Base-by-base conservation (phyloP, 2,329 filamentous ascomycete species). In the Scedosporium apiospermum region DNA sequence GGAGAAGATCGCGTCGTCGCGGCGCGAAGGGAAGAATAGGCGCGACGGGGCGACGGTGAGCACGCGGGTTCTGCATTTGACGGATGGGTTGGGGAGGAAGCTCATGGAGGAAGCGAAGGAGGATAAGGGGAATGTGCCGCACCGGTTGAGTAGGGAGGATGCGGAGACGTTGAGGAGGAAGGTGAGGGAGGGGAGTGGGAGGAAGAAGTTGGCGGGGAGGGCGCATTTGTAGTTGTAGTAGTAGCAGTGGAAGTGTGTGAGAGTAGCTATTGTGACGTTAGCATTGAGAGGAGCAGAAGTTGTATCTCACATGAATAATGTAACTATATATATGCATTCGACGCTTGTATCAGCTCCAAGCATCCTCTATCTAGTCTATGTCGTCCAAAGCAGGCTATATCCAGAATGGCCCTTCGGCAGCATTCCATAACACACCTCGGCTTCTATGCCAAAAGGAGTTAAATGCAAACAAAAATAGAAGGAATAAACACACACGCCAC, bases 21-120 rank as follows among this genome's bases (percentile, higher is more conserved):
- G 95, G 38, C 82, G 93, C 53, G 95, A 98, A 77, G 95, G 95
- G 7, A 99, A 98, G 84, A 97, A 98, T 72, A 80, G 95, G 23
- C 83, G 93, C n/a, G 95, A 99, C 72, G 93, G 93, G 12, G 90
- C 88, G 1, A 96, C 92, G 0, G 93, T 98, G 3, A 89, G 88
- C 68, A 89, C 84, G 12, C 82, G 95, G 21, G 93, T 99, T 10
- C 75, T 98, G 44, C 78, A 80, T 6, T 80, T 98, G 67, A 88
- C 89, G 7, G 92, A 96, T 70, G 74, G 82, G 57, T 80, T 96
- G 9, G 93, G 91, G 0, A 74, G 78, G 61, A 80, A 81, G 64
- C 73, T 98, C 21, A 97, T 90, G 74, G 82, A 81, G 46, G 81
- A 82, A 62, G 80, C 79, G 1, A 71, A 75, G 18, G 74, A 72